Evolutionary conservation across 805 yeast genomes (phyloP), one percentile per base, ranked within the genome.

Genomic region (Pichia sporocuriosa): DNA sequence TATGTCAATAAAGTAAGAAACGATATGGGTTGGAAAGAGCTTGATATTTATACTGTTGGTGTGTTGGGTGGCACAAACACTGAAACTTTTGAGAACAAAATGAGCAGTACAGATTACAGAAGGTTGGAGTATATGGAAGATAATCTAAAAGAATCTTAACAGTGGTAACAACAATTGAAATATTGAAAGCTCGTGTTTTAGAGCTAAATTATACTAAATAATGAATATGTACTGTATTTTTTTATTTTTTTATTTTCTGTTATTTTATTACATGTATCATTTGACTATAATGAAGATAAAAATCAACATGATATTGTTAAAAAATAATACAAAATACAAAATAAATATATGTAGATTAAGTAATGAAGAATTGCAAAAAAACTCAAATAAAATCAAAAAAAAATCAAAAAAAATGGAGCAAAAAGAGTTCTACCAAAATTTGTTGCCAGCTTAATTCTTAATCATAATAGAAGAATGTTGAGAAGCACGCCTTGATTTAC

Each of bases 41-140:
- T 93, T 34, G 63, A 57, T 2, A 61, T 84, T 0, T 68, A 70
- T 48, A 76, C 72, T 21, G 75, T 80, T 3, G 69, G 72, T 35
- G 84, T 87, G 4, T 65, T 87, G 20, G 95, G 94, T 1, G 69
- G 71, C 32, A 74, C 73, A 0, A 43, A 54, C 4, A 56, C 54
- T 8, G 67, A 59, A 4, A 32, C 37, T 9, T 83, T 82, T 73
- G 65, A 70, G 37, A 84, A 80, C 23, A 90, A 90, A 57, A 57
- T 90, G 43, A 88, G 96, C 53, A 86, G 96, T 43, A 90, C 97
- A 0, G 81, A 81, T 43, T 59, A 85, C 37, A 73, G 97, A 51
- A 67, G 67, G 48, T 49, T 41, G 19, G 70, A 66, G 26, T 56
- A 47, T 40, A 52, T 54, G 34, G 48, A 42, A 26, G 20, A 41